Percentiles rank a stretch among this genome's conserved stretches.
Conservation (phyloP, 2,329 filamentous ascomycete genomes). For the Diaporthe nobilis region DNA sequence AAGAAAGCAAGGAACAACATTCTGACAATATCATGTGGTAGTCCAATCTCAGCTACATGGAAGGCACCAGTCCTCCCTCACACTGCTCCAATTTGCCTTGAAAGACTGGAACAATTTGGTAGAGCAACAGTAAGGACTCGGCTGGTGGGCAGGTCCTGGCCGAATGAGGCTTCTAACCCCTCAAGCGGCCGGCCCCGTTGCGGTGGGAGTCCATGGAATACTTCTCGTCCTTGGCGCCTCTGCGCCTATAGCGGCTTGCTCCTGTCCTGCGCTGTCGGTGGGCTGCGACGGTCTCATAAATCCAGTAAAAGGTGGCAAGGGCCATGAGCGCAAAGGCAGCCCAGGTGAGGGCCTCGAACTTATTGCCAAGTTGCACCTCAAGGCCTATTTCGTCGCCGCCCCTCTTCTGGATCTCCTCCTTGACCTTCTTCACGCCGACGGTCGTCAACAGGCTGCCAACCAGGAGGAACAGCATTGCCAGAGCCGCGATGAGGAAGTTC, state of each 20-base stretch:
- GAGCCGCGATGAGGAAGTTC: slow-evolving; percentile 55
- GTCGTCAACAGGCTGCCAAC: slow-evolving; percentile 61
- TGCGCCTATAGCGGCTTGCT: neutral
- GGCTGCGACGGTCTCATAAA: slow-evolving; percentile 50
- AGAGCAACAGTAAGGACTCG: neutral
- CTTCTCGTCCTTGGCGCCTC: slow-evolving; percentile 25
- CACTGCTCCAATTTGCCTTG: neutral
- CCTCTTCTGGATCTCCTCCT: slow-evolving; percentile 56
- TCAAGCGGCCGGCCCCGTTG: neutral
- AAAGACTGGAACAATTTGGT: neutral
- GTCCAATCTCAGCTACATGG: neutral
- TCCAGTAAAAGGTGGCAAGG: slow-evolving; percentile 58
- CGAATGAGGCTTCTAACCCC: neutral
- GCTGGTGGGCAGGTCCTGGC: too few species aligned
- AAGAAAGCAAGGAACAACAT: neutral
- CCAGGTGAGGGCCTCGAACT: slow-evolving; percentile 64
- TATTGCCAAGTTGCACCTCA: slow-evolving; percentile 57
- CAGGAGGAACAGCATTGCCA: slow-evolving; percentile 55
- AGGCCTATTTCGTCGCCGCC: slow-evolving; percentile 61
- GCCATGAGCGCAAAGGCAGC: slow-evolving; percentile 62
- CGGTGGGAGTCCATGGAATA: slow-evolving; percentile 37
- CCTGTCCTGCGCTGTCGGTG: slow-evolving; percentile 49
- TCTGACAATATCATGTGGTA: neutral
- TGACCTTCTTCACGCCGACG: slow-evolving; percentile 57
- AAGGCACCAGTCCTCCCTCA: neutral